Evolutionary conservation across 1,284 basidiomycete species (phyloP).

Genomic region (Ceratorhiza oryzae-sativae): DNA sequence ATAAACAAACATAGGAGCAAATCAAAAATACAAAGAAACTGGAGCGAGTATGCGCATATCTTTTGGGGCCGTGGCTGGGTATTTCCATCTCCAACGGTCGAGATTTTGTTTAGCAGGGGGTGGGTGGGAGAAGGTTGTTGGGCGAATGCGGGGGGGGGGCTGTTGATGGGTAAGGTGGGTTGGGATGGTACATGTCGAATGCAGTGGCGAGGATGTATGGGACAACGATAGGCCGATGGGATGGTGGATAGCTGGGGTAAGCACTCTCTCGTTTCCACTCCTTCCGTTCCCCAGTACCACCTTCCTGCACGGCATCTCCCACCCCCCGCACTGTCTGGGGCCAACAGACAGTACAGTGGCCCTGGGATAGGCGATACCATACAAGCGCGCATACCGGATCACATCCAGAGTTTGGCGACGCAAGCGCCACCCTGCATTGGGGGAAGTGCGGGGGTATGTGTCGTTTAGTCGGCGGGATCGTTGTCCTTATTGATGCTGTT

Average conservation of each 20-base stretch:
- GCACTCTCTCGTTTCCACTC: neutral
- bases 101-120: too few relatives aligned
- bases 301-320: neutral
- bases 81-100: too few relatives aligned
- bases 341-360: conserved; percentile 4
- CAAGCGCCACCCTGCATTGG: neutral
- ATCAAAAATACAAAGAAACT: too few relatives aligned
- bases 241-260: neutral
- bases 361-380: neutral
- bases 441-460: neutral
- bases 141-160: too few relatives aligned
- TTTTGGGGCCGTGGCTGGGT: too few relatives aligned
- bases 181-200: too few relatives aligned
- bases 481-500: neutral
- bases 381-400: neutral
- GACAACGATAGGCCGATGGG: neutral
- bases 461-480: neutral
- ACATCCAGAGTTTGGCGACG: neutral
- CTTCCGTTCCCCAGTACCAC: neutral
- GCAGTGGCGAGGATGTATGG: neutral
- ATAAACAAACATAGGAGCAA: too few relatives aligned
- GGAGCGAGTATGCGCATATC: too few relatives aligned
- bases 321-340: conserved; percentile 2
- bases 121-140: too few relatives aligned
- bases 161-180: too few relatives aligned